Percentiles rank a stretch among this genome's conserved stretches.
phyloP scores from a whole-genome alignment of 805 yeast genomes.

The Komagataella ulmi region DNA sequence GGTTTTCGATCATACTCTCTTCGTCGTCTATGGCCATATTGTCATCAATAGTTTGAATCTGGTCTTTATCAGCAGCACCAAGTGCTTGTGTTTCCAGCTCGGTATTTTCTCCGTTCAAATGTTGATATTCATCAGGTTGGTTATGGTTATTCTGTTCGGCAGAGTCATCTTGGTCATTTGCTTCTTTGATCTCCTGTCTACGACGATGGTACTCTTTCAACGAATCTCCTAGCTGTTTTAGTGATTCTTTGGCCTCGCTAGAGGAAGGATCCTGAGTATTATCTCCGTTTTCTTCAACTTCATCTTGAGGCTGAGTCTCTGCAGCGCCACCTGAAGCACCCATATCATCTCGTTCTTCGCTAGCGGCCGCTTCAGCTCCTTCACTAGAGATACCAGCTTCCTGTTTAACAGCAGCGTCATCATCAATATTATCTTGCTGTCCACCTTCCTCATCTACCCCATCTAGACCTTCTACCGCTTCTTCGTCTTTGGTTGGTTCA shows the following conservation, averaged over 20 bases:
- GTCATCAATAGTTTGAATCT: conserved; percentile 62
- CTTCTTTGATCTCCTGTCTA: conserved; percentile 74
- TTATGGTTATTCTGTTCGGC: conserved; percentile 44
- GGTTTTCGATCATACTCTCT: conserved; percentile 13
- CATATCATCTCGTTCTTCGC: conserved; percentile 38
- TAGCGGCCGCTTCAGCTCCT: conserved; percentile 23
- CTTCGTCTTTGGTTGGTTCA: not conserved
- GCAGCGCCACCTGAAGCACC: conserved; percentile 51
- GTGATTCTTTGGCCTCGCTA: conserved; percentile 58
- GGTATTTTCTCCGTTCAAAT: conserved; percentile 67
- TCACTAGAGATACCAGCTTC: conserved; percentile 19
- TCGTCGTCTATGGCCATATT: conserved; percentile 76
- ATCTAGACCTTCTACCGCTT: conserved; percentile 12
- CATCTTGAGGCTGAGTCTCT: conserved; percentile 17
- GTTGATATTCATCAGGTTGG: conserved; percentile 79
- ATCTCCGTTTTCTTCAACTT: conserved; percentile 27
- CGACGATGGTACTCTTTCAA: conserved; percentile 86
- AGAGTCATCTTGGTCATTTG: conserved; percentile 32
- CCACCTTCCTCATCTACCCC: conserved; percentile 13
- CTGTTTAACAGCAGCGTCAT: conserved; percentile 20
- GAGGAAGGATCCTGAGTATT: conserved; percentile 38
- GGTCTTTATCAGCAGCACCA: conserved; percentile 79
- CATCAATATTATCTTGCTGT: conserved; percentile 17
- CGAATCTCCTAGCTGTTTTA: conserved; percentile 85
- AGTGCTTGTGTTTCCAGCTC: conserved; percentile 80